phyloP scores from a whole-genome alignment of 2,329 filamentous ascomycete species.

The Aureobasidium sp. region DNA sequence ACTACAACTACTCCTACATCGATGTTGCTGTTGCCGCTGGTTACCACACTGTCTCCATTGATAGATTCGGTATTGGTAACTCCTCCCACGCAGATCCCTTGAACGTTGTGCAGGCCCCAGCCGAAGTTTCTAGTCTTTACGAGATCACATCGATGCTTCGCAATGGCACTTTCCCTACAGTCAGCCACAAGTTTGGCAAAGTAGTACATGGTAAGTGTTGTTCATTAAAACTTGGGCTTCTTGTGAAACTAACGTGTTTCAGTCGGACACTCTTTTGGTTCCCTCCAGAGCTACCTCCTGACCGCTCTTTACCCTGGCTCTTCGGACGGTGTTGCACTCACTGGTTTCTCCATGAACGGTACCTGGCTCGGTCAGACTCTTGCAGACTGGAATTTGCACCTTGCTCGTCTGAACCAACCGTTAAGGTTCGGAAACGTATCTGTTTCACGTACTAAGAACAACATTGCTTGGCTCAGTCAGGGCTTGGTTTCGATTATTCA shows the following conservation, averaged over 20 bases:
- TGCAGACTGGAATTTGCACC: conserved; percentile 32
- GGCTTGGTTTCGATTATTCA: conserved; percentile 52
- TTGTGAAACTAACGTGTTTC: neutral
- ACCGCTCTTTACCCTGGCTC: conserved; percentile 58
- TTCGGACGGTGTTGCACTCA: conserved; percentile 47
- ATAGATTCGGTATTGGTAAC: conserved; percentile 45
- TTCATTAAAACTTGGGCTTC: neutral
- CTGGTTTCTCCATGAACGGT: conserved; percentile 38
- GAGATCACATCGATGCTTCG: conserved; percentile 37
- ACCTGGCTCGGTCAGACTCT: conserved; percentile 30
- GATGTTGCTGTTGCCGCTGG: conserved; percentile 43
- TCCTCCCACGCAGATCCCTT: conserved; percentile 44
- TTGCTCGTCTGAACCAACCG: conserved; percentile 33
- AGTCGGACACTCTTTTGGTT: conserved; percentile 41
- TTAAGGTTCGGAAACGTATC: conserved; percentile 32
- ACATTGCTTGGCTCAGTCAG: conserved; percentile 25
- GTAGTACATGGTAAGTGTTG: conserved; percentile 38
- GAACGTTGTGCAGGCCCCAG: conserved; percentile 40
- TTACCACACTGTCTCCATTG: conserved; percentile 47
- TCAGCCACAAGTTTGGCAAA: conserved; percentile 34
- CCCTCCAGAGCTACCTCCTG: conserved; percentile 55
- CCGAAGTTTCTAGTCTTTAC: conserved; percentile 43
- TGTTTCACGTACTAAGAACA: conserved; percentile 5
- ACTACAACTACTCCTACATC: conserved; percentile 42
- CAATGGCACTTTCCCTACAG: conserved; percentile 30